These are phyloP conservation scores for Botryobasidium botryosum DNA, from an alignment of 768 basidiomycete genomes.

Conservation along the genomic window DNA sequence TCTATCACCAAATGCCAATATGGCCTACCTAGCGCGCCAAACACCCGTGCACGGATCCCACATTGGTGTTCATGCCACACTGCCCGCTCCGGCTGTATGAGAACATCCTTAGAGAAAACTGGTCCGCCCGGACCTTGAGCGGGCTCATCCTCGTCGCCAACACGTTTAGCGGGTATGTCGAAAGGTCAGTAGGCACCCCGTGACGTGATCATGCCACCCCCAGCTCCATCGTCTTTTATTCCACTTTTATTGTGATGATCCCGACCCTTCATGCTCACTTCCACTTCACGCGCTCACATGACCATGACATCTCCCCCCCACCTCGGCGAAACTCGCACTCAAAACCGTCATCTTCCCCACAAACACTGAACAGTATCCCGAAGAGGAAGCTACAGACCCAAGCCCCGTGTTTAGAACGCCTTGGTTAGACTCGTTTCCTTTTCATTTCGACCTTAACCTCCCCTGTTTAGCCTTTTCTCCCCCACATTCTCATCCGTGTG, in stretches of 20 bases:
- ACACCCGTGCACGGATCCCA: constrained; percentile 26
- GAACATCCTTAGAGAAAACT: constrained; percentile 42
- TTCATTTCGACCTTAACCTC: no score
- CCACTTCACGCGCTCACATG: not conserved
- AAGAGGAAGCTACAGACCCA: no score
- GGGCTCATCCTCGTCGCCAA: constrained; percentile 47
- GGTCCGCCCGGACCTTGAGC: constrained; percentile 30
- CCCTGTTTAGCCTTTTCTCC: no score
- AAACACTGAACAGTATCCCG: no score
- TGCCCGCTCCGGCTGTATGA: constrained; percentile 61
- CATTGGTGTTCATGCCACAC: constrained; percentile 64
- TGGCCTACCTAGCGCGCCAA: constrained; percentile 26
- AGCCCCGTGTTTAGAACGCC: no score
- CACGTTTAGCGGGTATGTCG: constrained; percentile 44
- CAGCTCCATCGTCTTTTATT: no score
- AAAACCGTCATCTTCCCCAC: not conserved
- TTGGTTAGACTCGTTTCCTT: no score
- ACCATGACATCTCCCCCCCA: not conserved
- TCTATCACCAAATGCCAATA: no score
- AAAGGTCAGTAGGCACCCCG: constrained; percentile 40
- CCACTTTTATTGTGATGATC: not conserved
- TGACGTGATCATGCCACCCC: no score
- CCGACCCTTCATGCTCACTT: not conserved
- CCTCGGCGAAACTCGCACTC: not conserved
- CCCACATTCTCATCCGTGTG: no score